Evolutionary conservation across 768 basidiomycete species (phyloP).

Genomic region (Boletus sp.): DNA sequence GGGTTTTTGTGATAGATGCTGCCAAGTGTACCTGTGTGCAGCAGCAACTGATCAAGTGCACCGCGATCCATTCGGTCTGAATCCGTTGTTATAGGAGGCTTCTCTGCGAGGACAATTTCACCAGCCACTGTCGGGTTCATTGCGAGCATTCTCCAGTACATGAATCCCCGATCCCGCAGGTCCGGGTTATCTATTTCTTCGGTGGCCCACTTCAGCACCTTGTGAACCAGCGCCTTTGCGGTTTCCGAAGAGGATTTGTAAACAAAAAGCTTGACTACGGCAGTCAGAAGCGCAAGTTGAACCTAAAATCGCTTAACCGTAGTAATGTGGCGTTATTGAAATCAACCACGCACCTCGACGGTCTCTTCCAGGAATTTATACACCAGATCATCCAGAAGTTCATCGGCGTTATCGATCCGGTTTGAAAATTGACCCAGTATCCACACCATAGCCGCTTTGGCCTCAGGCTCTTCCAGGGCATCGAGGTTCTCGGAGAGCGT

Average conservation of each 20-base stretch:
- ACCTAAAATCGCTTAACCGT: conserved; percentile 50
- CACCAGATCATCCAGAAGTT: conserved; percentile 87
- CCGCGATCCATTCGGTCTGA: conserved; percentile 97
- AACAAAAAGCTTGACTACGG: conserved; percentile 93
- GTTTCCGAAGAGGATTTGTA: conserved; percentile 81
- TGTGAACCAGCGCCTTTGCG: conserved; percentile 87
- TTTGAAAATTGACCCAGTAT: conserved; percentile 96
- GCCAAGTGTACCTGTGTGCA: conserved; percentile 91
- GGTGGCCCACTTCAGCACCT: conserved; percentile 94
- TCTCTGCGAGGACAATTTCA: conserved; percentile 88
- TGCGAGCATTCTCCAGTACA: conserved; percentile 98
- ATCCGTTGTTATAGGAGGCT: conserved; percentile 96
- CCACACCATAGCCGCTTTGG: conserved; percentile 98
- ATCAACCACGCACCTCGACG: conserved; percentile 63
- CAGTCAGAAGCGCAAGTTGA: conserved; percentile 91
- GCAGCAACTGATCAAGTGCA: conserved; percentile 87
- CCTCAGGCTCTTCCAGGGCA: conserved; percentile 89
- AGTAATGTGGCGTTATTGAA: background rate
- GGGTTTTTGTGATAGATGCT: conserved; percentile 99
- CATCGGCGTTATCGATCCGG: conserved; percentile 92
- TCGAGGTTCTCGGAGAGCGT: conserved; percentile 91
- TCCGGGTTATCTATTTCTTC: conserved; percentile 99
- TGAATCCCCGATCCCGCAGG: conserved; percentile 94
- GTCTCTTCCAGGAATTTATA: conserved; percentile 90
- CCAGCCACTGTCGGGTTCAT: conserved; percentile 86